A percentile compares a stretch with the other conserved stretches of the same genome.
Evolutionary conservation across 441 rosid species (phyloP).

Genomic region (Populus hybrid): DNA sequence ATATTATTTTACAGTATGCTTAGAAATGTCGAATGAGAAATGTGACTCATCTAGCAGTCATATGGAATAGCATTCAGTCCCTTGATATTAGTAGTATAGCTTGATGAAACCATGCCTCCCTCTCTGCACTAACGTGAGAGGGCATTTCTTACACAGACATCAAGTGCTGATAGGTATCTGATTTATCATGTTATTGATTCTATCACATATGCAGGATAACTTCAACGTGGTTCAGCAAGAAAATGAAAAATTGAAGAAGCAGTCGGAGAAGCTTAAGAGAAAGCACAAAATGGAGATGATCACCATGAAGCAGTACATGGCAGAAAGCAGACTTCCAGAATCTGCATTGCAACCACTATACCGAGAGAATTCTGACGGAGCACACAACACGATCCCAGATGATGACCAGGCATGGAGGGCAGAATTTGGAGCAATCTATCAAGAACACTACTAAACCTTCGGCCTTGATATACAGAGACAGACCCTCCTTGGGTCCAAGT

Average conservation of each 20-base stretch:
- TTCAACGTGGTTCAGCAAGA: conserved; percentile 47
- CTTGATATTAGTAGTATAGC: no score
- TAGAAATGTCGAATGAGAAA: not conserved
- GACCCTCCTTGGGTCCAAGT: not conserved
- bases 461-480: not conserved
- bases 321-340: conserved; percentile 80
- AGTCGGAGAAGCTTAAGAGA: conserved; percentile 75
- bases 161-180: not conserved
- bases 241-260: conserved; percentile 81
- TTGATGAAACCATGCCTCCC: no score
- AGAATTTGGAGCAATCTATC: conserved; percentile 72
- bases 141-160: no score
- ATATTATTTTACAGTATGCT: not conserved
- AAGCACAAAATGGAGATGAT: conserved; percentile 90
- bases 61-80: no score
- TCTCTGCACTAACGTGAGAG: not conserved
- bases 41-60: no score
- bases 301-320: conserved; percentile 79
- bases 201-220: conserved; percentile 49
- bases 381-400: conserved; percentile 26
- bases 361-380: conserved; percentile 36
- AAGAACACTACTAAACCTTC: conserved; percentile 50
- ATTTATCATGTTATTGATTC: not conserved
- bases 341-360: conserved; percentile 67
- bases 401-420: conserved; percentile 87